A percentile compares a stretch with the other conserved stretches of the same genome.
These are phyloP conservation scores for Scytalidium lignicola DNA, from an alignment of 2,329 filamentous ascomycete genomes.

Conservation along the genomic window DNA sequence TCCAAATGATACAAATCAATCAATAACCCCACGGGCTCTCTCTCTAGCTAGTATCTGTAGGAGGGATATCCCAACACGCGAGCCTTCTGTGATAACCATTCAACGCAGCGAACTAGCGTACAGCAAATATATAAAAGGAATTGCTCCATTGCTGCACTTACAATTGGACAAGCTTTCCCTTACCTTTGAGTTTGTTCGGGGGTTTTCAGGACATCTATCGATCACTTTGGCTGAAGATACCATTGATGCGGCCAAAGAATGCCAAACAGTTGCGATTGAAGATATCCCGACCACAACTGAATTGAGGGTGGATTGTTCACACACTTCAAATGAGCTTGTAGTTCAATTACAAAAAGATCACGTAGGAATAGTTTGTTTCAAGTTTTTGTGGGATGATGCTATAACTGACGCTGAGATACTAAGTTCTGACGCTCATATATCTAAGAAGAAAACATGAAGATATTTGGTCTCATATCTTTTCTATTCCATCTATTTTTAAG, in stretches of 20 bases:
- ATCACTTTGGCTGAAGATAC: slow-evolving; percentile 3
- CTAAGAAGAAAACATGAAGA: too few species aligned
- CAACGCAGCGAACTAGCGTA: slow-evolving; percentile 8
- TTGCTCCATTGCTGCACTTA: slow-evolving; percentile 8
- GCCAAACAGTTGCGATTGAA: slow-evolving; percentile 5
- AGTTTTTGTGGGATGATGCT: slow-evolving; percentile 9
- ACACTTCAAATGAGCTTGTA: slow-evolving; percentile 5
- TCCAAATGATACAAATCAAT: background rate
- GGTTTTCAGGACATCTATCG: slow-evolving; percentile 5
- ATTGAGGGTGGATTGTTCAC: slow-evolving; percentile 5
- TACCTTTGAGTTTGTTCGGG: slow-evolving; percentile 11
- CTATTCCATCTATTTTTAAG: too few species aligned
- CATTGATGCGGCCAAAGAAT: background rate
- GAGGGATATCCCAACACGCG: background rate
- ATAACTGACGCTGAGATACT: too few species aligned
- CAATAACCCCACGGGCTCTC: background rate
- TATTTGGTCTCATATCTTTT: too few species aligned
- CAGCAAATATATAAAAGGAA: slow-evolving; percentile 3
- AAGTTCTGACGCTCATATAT: too few species aligned
- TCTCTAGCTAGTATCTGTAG: too few species aligned
- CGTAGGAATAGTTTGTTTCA: slow-evolving; percentile 5
- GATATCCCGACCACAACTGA: slow-evolving; percentile 12
- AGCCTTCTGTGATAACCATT: slow-evolving; percentile 5
- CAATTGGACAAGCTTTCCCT: slow-evolving; percentile 7
- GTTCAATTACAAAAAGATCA: slow-evolving; percentile 4